Evolutionary conservation across 495 filamentous ascomycete species (phyloP).

Genomic region (Aspergillus egyptiacus): DNA sequence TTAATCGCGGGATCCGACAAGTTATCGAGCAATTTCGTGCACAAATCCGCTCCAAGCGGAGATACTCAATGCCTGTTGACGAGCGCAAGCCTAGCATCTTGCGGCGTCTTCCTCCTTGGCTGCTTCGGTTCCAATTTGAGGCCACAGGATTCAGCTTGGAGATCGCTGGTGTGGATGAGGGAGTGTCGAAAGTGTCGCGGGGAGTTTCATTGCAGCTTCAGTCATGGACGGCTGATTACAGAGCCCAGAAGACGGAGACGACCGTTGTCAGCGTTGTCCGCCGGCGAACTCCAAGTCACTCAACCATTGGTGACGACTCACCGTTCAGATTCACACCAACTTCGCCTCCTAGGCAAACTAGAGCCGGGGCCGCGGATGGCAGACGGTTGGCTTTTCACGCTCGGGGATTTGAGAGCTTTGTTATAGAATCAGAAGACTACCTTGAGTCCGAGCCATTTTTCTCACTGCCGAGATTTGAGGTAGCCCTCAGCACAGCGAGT

Average conservation of each 20-base stretch:
- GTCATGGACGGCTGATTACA: slow-evolving; percentile 87
- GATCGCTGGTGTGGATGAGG: slow-evolving; percentile 78
- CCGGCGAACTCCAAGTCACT: slow-evolving; percentile 53
- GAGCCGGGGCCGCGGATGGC: slow-evolving; percentile 66
- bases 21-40: slow-evolving; percentile 73
- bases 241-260: slow-evolving; percentile 66
- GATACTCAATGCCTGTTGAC: slow-evolving; percentile 43
- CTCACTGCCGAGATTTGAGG: slow-evolving; percentile 77
- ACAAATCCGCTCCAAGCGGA: slow-evolving; percentile 59
- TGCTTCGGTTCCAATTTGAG: slow-evolving; percentile 76
- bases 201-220: slow-evolving; percentile 83
- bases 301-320: slow-evolving; percentile 46
- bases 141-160: slow-evolving; percentile 85
- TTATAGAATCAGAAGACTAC: slow-evolving; percentile 78
- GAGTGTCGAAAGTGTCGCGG: slow-evolving; percentile 69
- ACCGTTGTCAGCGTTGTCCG: slow-evolving; percentile 49
- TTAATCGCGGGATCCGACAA: slow-evolving; percentile 84
- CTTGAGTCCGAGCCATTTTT: slow-evolving; percentile 83
- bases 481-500: slow-evolving; percentile 76
- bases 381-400: slow-evolving; percentile 74
- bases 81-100: slow-evolving; percentile 59
- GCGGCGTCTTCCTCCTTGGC: slow-evolving; percentile 73
- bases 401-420: slow-evolving; percentile 77
- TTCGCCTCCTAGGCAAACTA: slow-evolving; percentile 53
- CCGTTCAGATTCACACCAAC: slow-evolving; percentile 53